Evolutionary conservation across 2,329 filamentous ascomycete species (phyloP).

Genomic region (Pestalotiopsis fici): DNA sequence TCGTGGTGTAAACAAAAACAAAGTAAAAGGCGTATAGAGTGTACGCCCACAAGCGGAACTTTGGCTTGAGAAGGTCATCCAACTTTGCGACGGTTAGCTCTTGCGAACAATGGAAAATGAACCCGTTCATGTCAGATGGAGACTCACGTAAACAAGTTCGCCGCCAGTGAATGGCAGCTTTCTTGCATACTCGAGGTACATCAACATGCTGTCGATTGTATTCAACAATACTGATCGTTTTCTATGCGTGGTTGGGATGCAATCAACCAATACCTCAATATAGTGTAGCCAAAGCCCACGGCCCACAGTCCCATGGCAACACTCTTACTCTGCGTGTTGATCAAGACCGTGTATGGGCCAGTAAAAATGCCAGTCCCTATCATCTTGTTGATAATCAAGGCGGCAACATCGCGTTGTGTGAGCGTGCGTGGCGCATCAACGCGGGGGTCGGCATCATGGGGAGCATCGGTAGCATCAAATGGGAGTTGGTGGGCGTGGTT

Average conservation of each 20-base stretch:
- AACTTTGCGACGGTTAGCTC: background rate
- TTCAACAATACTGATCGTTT: background rate
- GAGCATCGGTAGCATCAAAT: background rate
- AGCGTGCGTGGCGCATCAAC: background rate
- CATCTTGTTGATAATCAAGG: background rate
- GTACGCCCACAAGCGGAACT: background rate
- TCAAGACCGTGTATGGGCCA: background rate
- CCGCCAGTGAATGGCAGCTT: background rate
- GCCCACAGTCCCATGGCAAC: background rate
- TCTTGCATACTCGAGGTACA: background rate
- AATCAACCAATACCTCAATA: background rate
- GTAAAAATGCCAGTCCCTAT: background rate
- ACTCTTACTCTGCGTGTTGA: background rate
- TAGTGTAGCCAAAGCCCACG: background rate
- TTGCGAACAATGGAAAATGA: background rate
- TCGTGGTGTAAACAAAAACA: background rate
- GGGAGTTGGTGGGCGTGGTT: background rate
- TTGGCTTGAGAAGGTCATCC: background rate
- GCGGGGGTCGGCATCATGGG: background rate
- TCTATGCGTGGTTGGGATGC: background rate
- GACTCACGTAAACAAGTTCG: background rate
- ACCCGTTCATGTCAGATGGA: background rate
- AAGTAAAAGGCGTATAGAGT: background rate
- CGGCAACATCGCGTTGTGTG: background rate
- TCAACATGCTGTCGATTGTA: background rate